Base-by-base conservation (phyloP, 352 stramenopile species). In the Globisporangium solare region DNA sequence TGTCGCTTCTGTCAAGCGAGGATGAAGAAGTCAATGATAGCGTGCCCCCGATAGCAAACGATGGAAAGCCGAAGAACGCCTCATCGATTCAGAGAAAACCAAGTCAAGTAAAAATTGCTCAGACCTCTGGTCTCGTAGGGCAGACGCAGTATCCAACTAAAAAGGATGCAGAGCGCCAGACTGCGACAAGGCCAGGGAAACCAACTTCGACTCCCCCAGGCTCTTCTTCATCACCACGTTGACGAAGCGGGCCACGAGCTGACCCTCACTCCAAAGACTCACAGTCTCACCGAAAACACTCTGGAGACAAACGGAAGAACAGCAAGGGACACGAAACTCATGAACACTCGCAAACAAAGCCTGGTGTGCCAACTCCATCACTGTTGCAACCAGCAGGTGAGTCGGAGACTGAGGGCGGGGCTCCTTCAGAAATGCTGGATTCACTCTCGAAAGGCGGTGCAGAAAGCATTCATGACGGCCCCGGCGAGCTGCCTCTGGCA, bases 1-100 rank as follows among this genome's bases (percentile, higher is more conserved):
- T 83, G 5, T 62, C 75, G 0, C 48, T 92, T 13, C 54, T 88
- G 4, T 66, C 79, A 6, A 82, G 61, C 6, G 72, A 83, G 37
- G 51, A 64, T 0, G 54, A 71, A 20, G 43, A 66, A 15, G 63
- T 73, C 2, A 58, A 32, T 7, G n/a, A 40, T 21, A 12, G 8
- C 12, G 40, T 42, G 37, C 37, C 3, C 11, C 37, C 37, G 37
- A 20, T 50, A 50, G 18, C 45, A 50, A 31, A 49, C 4, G 52
- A 58, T 12, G 2, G 10, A 6, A 64, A 64, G 17, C 51, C 21
- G 1, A 51, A 20, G 27, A 54, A 51, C 21, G 20, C 17, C 11
- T 56, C 51, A 8, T 21, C 45, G 15, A 56, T 60, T 20, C 58
- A 82, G 41, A 55, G 67, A 40, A 82, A 79, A 45, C 48, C 46